Evolutionary conservation across 2,329 filamentous ascomycete genomes (phyloP).

Genomic region (Botrytis squamosa): DNA sequence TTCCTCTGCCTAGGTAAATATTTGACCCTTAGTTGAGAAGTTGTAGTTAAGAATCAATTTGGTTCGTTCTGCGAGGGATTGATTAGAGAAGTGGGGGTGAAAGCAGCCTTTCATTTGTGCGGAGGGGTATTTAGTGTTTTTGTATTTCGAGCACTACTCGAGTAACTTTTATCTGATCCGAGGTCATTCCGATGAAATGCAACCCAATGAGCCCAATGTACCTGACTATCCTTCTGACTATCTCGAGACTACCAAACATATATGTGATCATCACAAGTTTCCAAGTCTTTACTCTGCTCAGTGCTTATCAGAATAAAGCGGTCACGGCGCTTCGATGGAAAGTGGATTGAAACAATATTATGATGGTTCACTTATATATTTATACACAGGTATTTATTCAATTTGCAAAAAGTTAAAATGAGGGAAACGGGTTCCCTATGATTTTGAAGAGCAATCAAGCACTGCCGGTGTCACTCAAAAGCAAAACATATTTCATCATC

Average conservation of each 20-base stretch:
- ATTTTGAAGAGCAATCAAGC: background rate
- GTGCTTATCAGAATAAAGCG: background rate
- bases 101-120: background rate
- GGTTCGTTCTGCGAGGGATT: constrained; percentile 5
- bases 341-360: background rate
- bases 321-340: background rate
- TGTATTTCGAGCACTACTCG: background rate
- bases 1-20: background rate
- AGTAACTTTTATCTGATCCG: background rate
- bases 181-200: background rate
- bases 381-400: background rate
- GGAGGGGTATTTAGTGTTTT: background rate
- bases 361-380: background rate
- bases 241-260: background rate
- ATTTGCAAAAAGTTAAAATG: too few relatives aligned
- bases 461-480: background rate
- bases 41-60: background rate
- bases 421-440: background rate
- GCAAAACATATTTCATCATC: background rate
- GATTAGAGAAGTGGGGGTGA: background rate
- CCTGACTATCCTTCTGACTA: constrained; percentile 2
- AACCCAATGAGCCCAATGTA: constrained; percentile 9
- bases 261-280: background rate
- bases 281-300: background rate
- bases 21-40: background rate